Conservation (phyloP, 129 eudicot species). For the Centella asiatica region DNA sequence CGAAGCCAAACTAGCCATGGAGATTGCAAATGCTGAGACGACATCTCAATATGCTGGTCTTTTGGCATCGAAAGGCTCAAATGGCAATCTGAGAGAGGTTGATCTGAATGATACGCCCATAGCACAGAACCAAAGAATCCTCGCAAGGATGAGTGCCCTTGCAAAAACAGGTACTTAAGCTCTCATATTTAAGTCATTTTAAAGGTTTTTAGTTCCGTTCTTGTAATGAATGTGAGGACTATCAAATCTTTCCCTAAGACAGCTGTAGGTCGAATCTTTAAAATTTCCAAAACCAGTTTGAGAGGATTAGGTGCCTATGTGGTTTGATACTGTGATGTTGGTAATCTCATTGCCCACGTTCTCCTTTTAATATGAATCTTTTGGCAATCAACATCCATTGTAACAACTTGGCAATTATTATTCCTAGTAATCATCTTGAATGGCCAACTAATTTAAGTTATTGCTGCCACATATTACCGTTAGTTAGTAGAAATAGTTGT, state of each 20-base stretch:
- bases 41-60: constrained; percentile 51
- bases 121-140: constrained; percentile 40
- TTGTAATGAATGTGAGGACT: no score
- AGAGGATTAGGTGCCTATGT: no score
- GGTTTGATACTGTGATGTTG: neutral
- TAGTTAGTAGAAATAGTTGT: no score
- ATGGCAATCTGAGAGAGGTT: constrained; percentile 51
- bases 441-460: no score
- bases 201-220: neutral
- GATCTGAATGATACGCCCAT: constrained; percentile 65
- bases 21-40: constrained; percentile 54
- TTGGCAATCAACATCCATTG: no score
- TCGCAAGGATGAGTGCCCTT: constrained; percentile 41
- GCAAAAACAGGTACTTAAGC: constrained; percentile 50
- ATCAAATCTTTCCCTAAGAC: neutral
- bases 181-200: neutral
- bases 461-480: no score
- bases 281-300: neutral
- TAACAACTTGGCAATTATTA: neutral
- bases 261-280: neutral
- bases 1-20: constrained; percentile 74
- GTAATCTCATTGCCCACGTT: neutral
- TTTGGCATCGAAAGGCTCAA: constrained; percentile 41
- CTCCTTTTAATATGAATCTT: no score
- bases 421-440: neutral